phyloP scores from a whole-genome alignment of 495 filamentous ascomycete genomes.

The Thermochaetoides thermophila region DNA sequence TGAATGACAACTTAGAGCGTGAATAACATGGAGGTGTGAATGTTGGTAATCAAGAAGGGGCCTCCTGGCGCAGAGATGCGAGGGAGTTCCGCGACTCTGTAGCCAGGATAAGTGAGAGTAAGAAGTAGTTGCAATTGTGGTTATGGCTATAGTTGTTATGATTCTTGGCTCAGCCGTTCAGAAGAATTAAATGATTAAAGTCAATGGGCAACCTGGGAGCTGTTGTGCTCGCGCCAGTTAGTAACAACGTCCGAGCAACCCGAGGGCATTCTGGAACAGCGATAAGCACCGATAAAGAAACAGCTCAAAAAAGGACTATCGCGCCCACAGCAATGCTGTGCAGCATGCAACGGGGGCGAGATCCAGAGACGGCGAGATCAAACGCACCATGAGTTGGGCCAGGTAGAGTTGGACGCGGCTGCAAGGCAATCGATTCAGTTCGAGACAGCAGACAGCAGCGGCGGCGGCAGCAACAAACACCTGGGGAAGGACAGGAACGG shows the following conservation, averaged over 20 bases:
- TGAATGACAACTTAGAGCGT: slow-evolving; percentile 21
- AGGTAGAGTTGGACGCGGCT: slow-evolving; percentile 5
- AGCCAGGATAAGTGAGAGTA: too few species aligned
- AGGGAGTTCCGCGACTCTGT: too few species aligned
- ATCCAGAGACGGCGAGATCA: too few species aligned
- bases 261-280: too few species aligned
- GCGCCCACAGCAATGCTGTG: not conserved
- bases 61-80: slow-evolving; percentile 1
- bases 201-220: slow-evolving; percentile 9
- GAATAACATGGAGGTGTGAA: slow-evolving; percentile 30
- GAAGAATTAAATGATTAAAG: slow-evolving; percentile 19
- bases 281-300: too few species aligned
- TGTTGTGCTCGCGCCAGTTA: slow-evolving; percentile 7
- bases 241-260: slow-evolving; percentile 1
- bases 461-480: slow-evolving; percentile 12
- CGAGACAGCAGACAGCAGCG: slow-evolving; percentile 3
- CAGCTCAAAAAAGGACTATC: not conserved
- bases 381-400: slow-evolving; percentile 13
- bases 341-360: not conserved
- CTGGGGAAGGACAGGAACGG: slow-evolving; percentile 2
- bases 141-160: too few species aligned
- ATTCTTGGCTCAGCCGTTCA: slow-evolving; percentile 5
- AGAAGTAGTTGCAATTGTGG: too few species aligned
- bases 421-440: too few species aligned
- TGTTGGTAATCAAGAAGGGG: slow-evolving; percentile 5